A percentile compares a stretch with the other conserved stretches of the same genome.
These are phyloP conservation scores for Aspergillus ustus DNA, from an alignment of 2,329 filamentous ascomycete genomes.

Conservation along the genomic window DNA sequence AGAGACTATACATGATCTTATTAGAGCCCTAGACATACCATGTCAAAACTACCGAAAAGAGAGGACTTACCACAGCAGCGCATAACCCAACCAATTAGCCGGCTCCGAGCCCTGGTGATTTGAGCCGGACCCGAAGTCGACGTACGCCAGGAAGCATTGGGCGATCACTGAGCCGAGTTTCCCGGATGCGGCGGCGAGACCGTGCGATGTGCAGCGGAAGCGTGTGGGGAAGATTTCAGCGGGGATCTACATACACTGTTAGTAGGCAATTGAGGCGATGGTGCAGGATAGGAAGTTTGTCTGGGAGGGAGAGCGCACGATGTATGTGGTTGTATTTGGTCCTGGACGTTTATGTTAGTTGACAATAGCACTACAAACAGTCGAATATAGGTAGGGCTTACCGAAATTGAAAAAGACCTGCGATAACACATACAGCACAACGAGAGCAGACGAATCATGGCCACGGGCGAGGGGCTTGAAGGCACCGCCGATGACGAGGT, in stretches of 20 bases:
- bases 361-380: neutral
- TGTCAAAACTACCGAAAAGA: too few species aligned
- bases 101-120: neutral
- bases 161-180: conserved; percentile 50
- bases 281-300: neutral
- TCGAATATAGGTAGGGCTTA: neutral
- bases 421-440: conserved; percentile 45
- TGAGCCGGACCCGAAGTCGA: conserved; percentile 13
- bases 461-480: conserved; percentile 8
- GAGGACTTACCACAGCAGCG: conserved; percentile 21
- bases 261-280: neutral
- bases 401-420: conserved; percentile 50
- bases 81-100: conserved; percentile 20
- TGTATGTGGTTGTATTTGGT: conserved; percentile 35
- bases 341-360: conserved; percentile 7
- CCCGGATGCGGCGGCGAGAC: conserved; percentile 52
- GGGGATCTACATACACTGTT: conserved; percentile 36
- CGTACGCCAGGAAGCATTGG: conserved; percentile 19
- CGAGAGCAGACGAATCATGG: conserved; percentile 25
- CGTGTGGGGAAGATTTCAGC: conserved; percentile 56
- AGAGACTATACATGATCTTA: conserved; percentile 4
- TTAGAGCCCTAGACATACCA: too few species aligned
- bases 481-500: conserved; percentile 20
- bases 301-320: conserved; percentile 25
- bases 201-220: conserved; percentile 54